Evolutionary conservation across 2,329 filamentous ascomycete species (phyloP).

Genomic region (Colletotrichum horii): DNA sequence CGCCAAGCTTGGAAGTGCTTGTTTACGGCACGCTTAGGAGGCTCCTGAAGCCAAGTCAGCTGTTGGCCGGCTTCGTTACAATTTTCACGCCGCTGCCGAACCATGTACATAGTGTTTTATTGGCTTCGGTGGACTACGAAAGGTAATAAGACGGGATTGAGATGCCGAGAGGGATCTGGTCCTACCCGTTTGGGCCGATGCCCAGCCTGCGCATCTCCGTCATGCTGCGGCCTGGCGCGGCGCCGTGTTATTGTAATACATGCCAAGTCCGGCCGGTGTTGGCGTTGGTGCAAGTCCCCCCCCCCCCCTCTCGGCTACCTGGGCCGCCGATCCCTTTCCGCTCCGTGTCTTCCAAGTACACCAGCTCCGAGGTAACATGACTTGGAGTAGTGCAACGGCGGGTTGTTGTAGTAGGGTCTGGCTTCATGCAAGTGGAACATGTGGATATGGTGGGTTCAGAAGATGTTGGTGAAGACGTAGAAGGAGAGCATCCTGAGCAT

Average conservation of each 20-base stretch:
- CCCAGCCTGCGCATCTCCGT: slow-evolving; percentile 6
- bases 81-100: neutral
- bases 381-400: neutral
- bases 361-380: neutral
- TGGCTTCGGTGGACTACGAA: neutral
- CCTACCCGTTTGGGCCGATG: neutral
- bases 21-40: neutral
- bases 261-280: neutral
- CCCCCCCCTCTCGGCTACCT: neutral
- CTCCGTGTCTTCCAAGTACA: neutral
- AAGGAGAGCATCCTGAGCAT: neutral
- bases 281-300: neutral
- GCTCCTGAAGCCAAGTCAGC: neutral
- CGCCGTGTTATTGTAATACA: neutral
- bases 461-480: neutral
- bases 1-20: neutral
- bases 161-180: neutral
- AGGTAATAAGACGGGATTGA: neutral
- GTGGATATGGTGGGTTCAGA: neutral
- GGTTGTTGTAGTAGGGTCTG: neutral
- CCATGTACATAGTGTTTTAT: neutral
- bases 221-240: neutral
- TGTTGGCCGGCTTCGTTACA: neutral
- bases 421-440: neutral
- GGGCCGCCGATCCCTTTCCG: neutral